Conservation (phyloP, 805 yeast species). For the Tetrapisispora pingtungensis region DNA sequence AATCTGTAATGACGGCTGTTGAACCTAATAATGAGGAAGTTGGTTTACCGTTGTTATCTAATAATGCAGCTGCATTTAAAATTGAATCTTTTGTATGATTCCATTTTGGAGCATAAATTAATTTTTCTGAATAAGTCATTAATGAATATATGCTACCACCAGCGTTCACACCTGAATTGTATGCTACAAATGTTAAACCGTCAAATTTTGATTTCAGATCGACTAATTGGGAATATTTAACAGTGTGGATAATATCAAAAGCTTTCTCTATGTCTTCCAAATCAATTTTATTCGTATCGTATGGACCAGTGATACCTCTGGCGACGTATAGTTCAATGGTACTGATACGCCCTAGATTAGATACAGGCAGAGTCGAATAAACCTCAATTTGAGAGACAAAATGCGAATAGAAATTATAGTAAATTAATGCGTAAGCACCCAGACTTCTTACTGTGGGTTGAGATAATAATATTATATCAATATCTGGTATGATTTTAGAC, state of each 20-base stretch:
- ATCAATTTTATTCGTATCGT: conserved; percentile 46
- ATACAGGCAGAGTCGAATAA: conserved; percentile 83
- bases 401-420: conserved; percentile 45
- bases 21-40: conserved; percentile 63
- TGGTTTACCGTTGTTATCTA: conserved; percentile 50
- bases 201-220: conserved; percentile 48
- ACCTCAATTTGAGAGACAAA: conserved; percentile 56
- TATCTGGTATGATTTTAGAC: conserved; percentile 35
- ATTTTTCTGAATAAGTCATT: conserved; percentile 60
- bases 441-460: conserved; percentile 74
- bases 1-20: conserved; percentile 67
- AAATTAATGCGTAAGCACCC: conserved; percentile 68
- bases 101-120: conserved; percentile 90
- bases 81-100: conserved; percentile 86
- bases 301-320: conserved; percentile 67
- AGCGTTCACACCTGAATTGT: conserved; percentile 82
- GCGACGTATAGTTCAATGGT: conserved; percentile 76
- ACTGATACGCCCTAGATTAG: conserved; percentile 74
- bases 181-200: conserved; percentile 63
- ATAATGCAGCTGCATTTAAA: conserved; percentile 57
- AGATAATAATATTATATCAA: conserved; percentile 69
- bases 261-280: conserved; percentile 66
- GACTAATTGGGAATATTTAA: conserved; percentile 74
- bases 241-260: conserved; percentile 57
- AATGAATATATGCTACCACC: conserved; percentile 92